Evolutionary conservation across 768 basidiomycete genomes (phyloP).

Genomic region (Macrocybe gigantea): DNA sequence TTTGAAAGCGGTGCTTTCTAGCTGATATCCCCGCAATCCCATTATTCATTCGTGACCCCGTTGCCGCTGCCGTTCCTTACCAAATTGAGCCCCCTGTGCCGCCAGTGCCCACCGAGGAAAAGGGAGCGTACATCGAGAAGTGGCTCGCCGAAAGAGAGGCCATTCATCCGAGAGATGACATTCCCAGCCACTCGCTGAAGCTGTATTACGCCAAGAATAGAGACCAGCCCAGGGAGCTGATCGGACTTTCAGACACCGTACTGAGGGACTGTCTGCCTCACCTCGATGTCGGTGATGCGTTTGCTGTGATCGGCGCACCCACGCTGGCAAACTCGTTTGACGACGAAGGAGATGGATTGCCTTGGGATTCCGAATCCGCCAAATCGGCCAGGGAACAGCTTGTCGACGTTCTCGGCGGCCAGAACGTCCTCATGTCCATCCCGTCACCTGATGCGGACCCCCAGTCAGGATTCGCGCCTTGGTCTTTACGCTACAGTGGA

Average conservation of each 20-base stretch:
- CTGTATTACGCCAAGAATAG: constrained; percentile 46
- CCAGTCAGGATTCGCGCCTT: constrained; percentile 53
- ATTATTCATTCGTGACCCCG: constrained; percentile 81
- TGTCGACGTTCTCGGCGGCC: constrained; percentile 76
- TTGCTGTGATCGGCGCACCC: constrained; percentile 58
- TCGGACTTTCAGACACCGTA: constrained; percentile 67
- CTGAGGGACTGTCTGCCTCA: constrained; percentile 76
- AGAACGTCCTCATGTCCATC: constrained; percentile 57
- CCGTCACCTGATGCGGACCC: constrained; percentile 12
- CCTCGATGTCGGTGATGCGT: constrained; percentile 83
- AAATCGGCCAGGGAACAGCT: constrained; percentile 59
- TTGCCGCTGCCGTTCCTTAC: constrained; percentile 78
- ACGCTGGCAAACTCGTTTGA: constrained; percentile 37
- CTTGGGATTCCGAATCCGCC: constrained; percentile 26
- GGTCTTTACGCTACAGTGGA: constrained; percentile 88
- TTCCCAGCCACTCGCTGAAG: constrained; percentile 29
- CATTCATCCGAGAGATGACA: constrained; percentile 21
- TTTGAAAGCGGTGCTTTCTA: constrained; percentile 5
- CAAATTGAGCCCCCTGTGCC: constrained; percentile 52
- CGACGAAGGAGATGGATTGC: constrained; percentile 24
- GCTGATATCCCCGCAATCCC: constrained; percentile 48
- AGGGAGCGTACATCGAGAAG: constrained; percentile 62
- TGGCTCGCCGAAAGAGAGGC: constrained; percentile 73
- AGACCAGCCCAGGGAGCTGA: constrained; percentile 50
- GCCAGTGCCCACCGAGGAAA: constrained; percentile 43